Evolutionary conservation across 192 early-diverging fungal genomes (phyloP), one percentile per base, ranked within the genome.

Genomic region (Backusella parvicylindrica): DNA sequence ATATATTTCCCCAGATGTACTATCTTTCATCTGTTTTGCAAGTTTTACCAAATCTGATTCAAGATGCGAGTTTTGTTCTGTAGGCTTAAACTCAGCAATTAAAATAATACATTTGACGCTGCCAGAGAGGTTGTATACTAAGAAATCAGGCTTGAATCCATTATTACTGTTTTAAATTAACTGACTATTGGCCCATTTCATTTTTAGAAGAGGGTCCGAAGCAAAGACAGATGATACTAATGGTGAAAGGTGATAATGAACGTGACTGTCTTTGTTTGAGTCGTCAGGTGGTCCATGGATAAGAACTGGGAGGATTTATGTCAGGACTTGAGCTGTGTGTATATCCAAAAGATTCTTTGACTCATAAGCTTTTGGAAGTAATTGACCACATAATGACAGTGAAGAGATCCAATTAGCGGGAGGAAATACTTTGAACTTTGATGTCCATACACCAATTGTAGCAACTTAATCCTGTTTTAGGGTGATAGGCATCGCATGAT

Each of bases 121-220:
- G 38, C 67, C 35, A 38, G 67, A 68, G 38, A 68, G 9, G 21
- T 68, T 68, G 38, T 68, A 68, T 5, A 68, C 67, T 38, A 40
- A 68, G 38, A 68, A 68, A 8, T 68, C 67, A 16, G 67, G 67
- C 3, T 68, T 68, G 67, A 40, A 68, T 68, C 11, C 2, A 11
- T 18, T 40, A 21, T 36, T 40, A 41, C 21, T 26, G n/a, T 38
- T 68, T 26, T 40, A 41, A 1, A 21, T 41, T 40, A 68, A 21
- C 38, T 68, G 67, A 5, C 67, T n/a, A 68, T 68, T 37, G 23
- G 67, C 67, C 67, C 67, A 68, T 68, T 68, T 68, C 67, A 68
- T 68, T 15, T 38, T 37, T 26, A 68, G 2, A 36, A 41, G 23
- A 38, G 67, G 21, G 21, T 68, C 37, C 15, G 67, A 68, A 36